A percentile compares a stretch with the other conserved stretches of the same genome.
Conservation (phyloP, 352 stramenopile genomes). For the Poterioochromonas sp. region DNA sequence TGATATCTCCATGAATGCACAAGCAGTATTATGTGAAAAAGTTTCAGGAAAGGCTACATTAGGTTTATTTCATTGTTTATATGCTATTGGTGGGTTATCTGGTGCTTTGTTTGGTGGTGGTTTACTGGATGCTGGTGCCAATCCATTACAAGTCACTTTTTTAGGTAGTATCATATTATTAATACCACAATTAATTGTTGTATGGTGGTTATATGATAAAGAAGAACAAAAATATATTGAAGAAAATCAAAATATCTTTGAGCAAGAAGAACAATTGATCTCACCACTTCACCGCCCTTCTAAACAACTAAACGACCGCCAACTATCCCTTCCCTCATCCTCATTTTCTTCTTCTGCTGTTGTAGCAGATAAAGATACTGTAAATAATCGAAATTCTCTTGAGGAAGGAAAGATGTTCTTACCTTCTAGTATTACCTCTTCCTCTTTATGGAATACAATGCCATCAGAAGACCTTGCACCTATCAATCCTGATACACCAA, state of each 20-base stretch:
- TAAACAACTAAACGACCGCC: too few relatives aligned
- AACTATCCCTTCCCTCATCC: not conserved
- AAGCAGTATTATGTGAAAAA: conserved; percentile 18
- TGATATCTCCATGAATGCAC: conserved; percentile 11
- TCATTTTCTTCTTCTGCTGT: too few relatives aligned
- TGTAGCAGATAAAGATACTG: not conserved
- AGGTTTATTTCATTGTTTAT: conserved; percentile 8
- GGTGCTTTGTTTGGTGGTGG: conserved; percentile 13
- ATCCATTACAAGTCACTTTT: not conserved
- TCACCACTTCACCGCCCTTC: too few relatives aligned
- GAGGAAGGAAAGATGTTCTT: too few relatives aligned
- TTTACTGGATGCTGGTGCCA: not conserved
- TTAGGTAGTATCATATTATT: not conserved
- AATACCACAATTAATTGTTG: not conserved
- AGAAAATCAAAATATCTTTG: too few relatives aligned
- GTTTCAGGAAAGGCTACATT: not conserved
- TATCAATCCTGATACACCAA: not conserved
- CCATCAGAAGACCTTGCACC: too few relatives aligned
- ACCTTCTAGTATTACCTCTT: not conserved
- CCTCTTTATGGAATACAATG: not conserved
- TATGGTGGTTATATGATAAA: conserved; percentile 21
- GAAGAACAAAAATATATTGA: conserved; percentile 24
- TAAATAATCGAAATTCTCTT: too few relatives aligned
- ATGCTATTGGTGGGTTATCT: conserved; percentile 7
- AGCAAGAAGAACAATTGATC: too few relatives aligned